These are phyloP conservation scores for Elaphomyces granulatus DNA, from an alignment of 495 filamentous ascomycete species.

Conservation along the genomic window DNA sequence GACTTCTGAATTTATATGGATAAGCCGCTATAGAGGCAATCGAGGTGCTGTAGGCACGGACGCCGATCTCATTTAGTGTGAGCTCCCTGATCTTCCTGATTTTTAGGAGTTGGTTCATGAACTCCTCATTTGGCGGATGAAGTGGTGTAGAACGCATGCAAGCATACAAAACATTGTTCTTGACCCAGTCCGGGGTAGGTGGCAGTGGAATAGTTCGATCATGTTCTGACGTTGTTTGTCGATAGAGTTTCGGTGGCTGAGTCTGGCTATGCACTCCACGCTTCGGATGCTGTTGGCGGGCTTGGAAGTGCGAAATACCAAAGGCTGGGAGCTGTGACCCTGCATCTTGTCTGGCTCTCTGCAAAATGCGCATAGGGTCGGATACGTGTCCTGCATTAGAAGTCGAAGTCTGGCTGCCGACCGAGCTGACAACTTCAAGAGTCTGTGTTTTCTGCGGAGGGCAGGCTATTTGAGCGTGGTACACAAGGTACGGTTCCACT, in stretches of 20 bases:
- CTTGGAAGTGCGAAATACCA: conserved; percentile 4
- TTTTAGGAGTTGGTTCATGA: conserved; percentile 61
- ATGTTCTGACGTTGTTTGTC: conserved; percentile 60
- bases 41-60: conserved; percentile 75
- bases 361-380: conserved; percentile 25
- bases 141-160: conserved; percentile 67
- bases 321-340: conserved; percentile 10
- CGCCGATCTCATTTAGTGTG: conserved; percentile 59
- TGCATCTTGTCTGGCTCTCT: conserved; percentile 40
- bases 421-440: too few species aligned
- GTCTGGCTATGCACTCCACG: conserved; percentile 6
- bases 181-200: conserved; percentile 57
- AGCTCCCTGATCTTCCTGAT: conserved; percentile 59
- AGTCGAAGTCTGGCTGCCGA: conserved; percentile 3
- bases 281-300: conserved; percentile 4
- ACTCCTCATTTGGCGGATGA: conserved; percentile 55
- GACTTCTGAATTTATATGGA: conserved; percentile 42
- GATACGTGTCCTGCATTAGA: conserved; percentile 3
- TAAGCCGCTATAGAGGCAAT: conserved; percentile 80
- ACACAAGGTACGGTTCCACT: conserved; percentile 48
- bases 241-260: conserved; percentile 35
- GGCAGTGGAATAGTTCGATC: conserved; percentile 38
- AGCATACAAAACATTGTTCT: conserved; percentile 50
- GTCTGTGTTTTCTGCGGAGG: conserved; percentile 8
- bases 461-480: conserved; percentile 33